phyloP scores from a whole-genome alignment of 345 rosid genomes.

The Balakata baccata region DNA sequence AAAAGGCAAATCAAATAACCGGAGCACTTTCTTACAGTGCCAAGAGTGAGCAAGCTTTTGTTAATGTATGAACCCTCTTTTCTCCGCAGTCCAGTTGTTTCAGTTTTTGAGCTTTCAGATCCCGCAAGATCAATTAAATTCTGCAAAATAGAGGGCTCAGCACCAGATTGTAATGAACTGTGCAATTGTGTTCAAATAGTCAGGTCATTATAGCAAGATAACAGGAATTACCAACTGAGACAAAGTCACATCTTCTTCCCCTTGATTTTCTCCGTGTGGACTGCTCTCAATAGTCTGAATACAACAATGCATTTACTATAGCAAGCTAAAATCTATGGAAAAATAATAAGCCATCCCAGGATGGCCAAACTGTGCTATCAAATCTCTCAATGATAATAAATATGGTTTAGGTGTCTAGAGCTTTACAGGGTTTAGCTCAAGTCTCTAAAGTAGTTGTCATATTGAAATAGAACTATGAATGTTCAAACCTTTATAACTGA shows the following conservation, averaged over 20 bases:
- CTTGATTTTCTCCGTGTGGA: slow-evolving; percentile 44
- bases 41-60: slow-evolving; percentile 69
- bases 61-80: slow-evolving; percentile 76
- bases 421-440: slow-evolving; percentile 5
- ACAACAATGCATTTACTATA: slow-evolving; percentile 5
- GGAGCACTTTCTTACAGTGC: slow-evolving; percentile 47
- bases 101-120: slow-evolving; percentile 75
- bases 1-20: neutral
- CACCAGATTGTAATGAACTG: slow-evolving; percentile 1
- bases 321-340: slow-evolving; percentile 12
- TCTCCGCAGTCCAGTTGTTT: slow-evolving; percentile 68
- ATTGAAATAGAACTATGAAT: neutral
- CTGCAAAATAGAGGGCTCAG: slow-evolving; percentile 29
- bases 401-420: neutral
- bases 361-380: neutral
- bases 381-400: neutral
- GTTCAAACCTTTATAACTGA: neutral
- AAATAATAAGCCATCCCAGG: neutral
- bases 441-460: neutral
- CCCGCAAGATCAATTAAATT: slow-evolving; percentile 74
- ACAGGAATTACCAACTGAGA: slow-evolving; percentile 54
- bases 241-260: slow-evolving; percentile 58
- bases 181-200: neutral
- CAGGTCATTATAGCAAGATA: neutral
- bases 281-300: slow-evolving; percentile 69